Evolutionary conservation across 495 filamentous ascomycete genomes (phyloP).

Genomic region (Daldinia concentrica): DNA sequence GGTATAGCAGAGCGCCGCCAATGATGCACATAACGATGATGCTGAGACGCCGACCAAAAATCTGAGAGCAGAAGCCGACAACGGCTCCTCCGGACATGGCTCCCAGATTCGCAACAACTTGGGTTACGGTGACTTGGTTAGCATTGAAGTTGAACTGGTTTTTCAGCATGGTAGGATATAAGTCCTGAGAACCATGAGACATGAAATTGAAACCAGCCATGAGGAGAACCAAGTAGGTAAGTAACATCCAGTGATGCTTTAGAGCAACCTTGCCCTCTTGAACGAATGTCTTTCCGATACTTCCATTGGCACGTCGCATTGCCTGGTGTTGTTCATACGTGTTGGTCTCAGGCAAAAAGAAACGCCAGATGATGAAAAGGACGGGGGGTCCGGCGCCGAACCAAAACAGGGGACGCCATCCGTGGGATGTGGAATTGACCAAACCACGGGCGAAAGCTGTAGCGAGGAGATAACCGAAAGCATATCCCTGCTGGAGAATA

Average conservation of each 20-base stretch:
- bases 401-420: slow-evolving; percentile 87
- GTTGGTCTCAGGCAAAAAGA: slow-evolving; percentile 79
- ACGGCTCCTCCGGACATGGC: slow-evolving; percentile 80
- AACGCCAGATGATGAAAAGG: slow-evolving; percentile 81
- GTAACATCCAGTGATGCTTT: slow-evolving; percentile 78
- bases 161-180: slow-evolving; percentile 86
- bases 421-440: slow-evolving; percentile 75
- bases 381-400: slow-evolving; percentile 82
- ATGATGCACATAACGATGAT: slow-evolving; percentile 81
- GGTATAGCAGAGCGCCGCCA: slow-evolving; percentile 82
- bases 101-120: slow-evolving; percentile 85
- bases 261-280: slow-evolving; percentile 79
- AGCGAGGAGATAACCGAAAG: slow-evolving; percentile 85
- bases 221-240: slow-evolving; percentile 81
- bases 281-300: slow-evolving; percentile 69
- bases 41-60: slow-evolving; percentile 82
- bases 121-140: slow-evolving; percentile 80
- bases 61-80: slow-evolving; percentile 80
- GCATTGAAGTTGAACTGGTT: slow-evolving; percentile 78
- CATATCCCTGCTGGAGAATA: slow-evolving; percentile 88
- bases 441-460: slow-evolving; percentile 78
- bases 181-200: slow-evolving; percentile 91
- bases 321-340: slow-evolving; percentile 69
- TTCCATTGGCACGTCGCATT: slow-evolving; percentile 63
- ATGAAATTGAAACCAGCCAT: slow-evolving; percentile 96